Base-by-base conservation (phyloP, 1,284 basidiomycete species). In the Mycena sp. region DNA sequence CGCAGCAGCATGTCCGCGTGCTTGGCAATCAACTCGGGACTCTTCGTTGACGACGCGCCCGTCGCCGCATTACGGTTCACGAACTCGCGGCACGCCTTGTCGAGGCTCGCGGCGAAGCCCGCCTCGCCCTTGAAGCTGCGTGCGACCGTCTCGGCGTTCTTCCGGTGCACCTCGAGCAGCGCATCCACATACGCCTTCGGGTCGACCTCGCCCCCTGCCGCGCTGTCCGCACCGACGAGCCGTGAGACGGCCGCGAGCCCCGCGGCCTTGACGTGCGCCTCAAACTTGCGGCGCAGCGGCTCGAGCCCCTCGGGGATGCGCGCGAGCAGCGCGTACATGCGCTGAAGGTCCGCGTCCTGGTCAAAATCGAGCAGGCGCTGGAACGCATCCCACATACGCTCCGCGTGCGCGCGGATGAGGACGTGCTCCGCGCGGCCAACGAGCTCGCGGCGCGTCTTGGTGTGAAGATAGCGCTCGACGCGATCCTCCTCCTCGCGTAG, bases 181-280 rank as follows among this genome's bases (percentile, higher is more conserved):
- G 96, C 94, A 72, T 98, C 95, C 55, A 99, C 93, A 71, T 99
- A 99, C 49, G 92, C 91, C 76, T 97, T 97, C 23, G 96, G 94
- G 75, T 93, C 90, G 46, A 93, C 78, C 37, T 90, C 89, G 38
- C 88, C 91, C 32, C 52, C 37, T 4, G 32, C 55, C 14, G 29
- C 46, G n/a, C 23, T 32, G 5, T 32, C 41, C 17, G 29, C 37
- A 4, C 58, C 61, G 3, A 89, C 86, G 14, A 97, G 84, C 74
- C 94, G 96, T 58, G 91, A 88, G 26, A 99, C 91, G 0, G 95
- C 92, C 11, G 86, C 85, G 61, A 96, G 78, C 55, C 98, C 98
- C 7, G 93, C 89, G 65, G 88, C 87, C 84, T 98, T 98, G 76
- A 98, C 96, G 74, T 98, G 95, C 65, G 88, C 89, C 79, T 99